Base-by-base conservation (phyloP, 2,329 filamentous ascomycete species). In the Orbilia quercus region DNA sequence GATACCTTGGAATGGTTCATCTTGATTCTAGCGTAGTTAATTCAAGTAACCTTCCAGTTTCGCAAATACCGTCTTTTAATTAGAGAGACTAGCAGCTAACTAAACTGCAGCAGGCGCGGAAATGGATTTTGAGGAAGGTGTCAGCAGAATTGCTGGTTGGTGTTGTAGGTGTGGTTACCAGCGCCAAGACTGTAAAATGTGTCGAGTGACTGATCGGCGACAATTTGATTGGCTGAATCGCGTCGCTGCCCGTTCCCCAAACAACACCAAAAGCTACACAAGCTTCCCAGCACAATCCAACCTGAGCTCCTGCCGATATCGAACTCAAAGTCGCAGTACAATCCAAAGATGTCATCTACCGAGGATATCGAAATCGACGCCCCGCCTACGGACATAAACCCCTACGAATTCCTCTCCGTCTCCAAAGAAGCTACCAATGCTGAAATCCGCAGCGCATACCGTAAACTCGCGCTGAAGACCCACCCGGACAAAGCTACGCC, bases 361-460 rank as follows among this genome's bases (percentile, higher is more conserved):
- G 60, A 73, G 44, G 69, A 73, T 51, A 66, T 73, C 6, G 38
- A 53, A 54, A 51, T 73, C 60, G 69, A 73, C 28, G 51, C 60
- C n/a, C 90, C 91, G 0, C 79, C 79, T 16, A 87, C 90, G 45
- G 84, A 91, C 77, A 85, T 88, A 78, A 81, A 88, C 77, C 94
- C 95, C 0, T 99, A 99, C 79, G 86, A 89, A 77, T 87, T 94
- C 60, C 87, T 99, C 7, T 86, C 84, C 20, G 81, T 99, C 42
- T 85, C 89, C 38, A 87, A 87, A 73, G 83, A 86, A 58, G 92
- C 92, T 12, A 91, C 90, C 0, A 82, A 88, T 42, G 88, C 92
- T 75, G 87, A 96, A 78, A 86, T 99, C 82, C 97, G 96, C 80
- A 88, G 87, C 16, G 92, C 94, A 16, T 99, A 99, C 83, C 90